Percentiles rank a stretch among this genome's conserved stretches.
Conservation (phyloP, 2,329 filamentous ascomycete species). For the Fusarium decemcellulare region DNA sequence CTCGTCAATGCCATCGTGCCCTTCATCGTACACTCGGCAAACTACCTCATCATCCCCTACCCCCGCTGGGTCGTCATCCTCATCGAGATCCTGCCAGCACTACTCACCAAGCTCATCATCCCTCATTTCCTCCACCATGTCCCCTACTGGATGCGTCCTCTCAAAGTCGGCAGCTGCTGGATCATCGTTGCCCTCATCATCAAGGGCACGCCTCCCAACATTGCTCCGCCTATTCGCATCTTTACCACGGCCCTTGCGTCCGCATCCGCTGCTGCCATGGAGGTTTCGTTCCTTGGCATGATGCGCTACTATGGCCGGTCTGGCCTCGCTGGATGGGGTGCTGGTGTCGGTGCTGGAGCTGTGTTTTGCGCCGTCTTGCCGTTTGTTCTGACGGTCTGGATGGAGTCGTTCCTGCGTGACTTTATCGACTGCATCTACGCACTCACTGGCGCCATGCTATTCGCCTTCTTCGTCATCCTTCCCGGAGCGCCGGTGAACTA, state of each 20-base stretch:
- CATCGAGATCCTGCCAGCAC: slow-evolving; percentile 49
- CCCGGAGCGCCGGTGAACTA: slow-evolving; percentile 45
- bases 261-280: slow-evolving; percentile 47
- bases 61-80: slow-evolving; percentile 50
- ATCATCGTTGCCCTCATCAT: slow-evolving; percentile 47
- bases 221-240: slow-evolving; percentile 48
- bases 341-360: slow-evolving; percentile 50
- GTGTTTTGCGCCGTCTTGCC: slow-evolving; percentile 49
- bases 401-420: slow-evolving; percentile 46
- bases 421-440: slow-evolving; percentile 47
- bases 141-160: slow-evolving; percentile 48
- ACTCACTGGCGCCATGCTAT: slow-evolving; percentile 45
- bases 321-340: slow-evolving; percentile 54
- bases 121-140: slow-evolving; percentile 47
- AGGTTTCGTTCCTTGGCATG: slow-evolving; percentile 52
- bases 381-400: slow-evolving; percentile 47
- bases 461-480: slow-evolving; percentile 49
- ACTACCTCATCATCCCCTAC: slow-evolving; percentile 55
- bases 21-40: slow-evolving; percentile 49
- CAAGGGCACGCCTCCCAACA: slow-evolving; percentile 51
- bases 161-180: slow-evolving; percentile 48
- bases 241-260: slow-evolving; percentile 50
- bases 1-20: slow-evolving; percentile 50
- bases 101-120: slow-evolving; percentile 48
- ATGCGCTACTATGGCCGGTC: slow-evolving; percentile 47